Evolutionary conservation across 192 early-diverging fungal genomes (phyloP).

Genomic region (Allomyces macrogynus): DNA sequence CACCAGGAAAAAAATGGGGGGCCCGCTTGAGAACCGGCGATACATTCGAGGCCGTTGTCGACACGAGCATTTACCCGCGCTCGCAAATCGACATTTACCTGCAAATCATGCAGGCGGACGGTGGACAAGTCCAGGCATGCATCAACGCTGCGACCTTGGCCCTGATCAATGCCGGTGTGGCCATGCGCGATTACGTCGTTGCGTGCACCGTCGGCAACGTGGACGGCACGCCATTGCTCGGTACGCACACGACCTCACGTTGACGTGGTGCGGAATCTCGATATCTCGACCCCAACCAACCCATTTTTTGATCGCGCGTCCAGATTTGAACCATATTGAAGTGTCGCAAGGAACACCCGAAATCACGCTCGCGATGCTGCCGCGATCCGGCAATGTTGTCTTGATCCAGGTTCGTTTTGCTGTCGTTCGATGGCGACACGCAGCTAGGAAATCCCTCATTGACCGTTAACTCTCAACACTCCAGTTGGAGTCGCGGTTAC

Average conservation of each 20-base stretch:
- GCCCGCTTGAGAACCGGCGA: slow-evolving; percentile 36
- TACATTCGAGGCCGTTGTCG: slow-evolving; percentile 78
- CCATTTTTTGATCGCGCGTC: too few relatives aligned
- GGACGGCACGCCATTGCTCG: slow-evolving; percentile 49
- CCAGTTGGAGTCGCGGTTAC: slow-evolving; percentile 78
- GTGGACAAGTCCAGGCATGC: slow-evolving; percentile 55
- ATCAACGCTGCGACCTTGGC: slow-evolving; percentile 72
- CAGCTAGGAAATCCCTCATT: background rate
- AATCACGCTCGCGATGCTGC: slow-evolving; percentile 67
- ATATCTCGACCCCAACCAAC: too few relatives aligned
- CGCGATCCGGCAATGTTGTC: slow-evolving; percentile 61
- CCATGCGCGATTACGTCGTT: slow-evolving; percentile 65
- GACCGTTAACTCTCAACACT: slow-evolving; percentile 1
- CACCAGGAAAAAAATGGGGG: background rate
- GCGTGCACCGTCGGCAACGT: slow-evolving; percentile 74
- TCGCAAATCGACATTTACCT: slow-evolving; percentile 86
- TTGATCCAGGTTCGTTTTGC: slow-evolving; percentile 37
- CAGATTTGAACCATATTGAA: slow-evolving; percentile 72
- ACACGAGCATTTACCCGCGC: slow-evolving; percentile 48
- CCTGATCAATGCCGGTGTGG: slow-evolving; percentile 57
- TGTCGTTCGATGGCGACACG: background rate
- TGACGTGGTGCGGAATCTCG: too few relatives aligned
- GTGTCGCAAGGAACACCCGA: slow-evolving; percentile 71
- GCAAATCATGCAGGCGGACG: slow-evolving; percentile 85
- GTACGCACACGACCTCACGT: too few relatives aligned